Conservation (phyloP, 2,329 filamentous ascomycete species). For the Ophiocordyceps robertsii region DNA sequence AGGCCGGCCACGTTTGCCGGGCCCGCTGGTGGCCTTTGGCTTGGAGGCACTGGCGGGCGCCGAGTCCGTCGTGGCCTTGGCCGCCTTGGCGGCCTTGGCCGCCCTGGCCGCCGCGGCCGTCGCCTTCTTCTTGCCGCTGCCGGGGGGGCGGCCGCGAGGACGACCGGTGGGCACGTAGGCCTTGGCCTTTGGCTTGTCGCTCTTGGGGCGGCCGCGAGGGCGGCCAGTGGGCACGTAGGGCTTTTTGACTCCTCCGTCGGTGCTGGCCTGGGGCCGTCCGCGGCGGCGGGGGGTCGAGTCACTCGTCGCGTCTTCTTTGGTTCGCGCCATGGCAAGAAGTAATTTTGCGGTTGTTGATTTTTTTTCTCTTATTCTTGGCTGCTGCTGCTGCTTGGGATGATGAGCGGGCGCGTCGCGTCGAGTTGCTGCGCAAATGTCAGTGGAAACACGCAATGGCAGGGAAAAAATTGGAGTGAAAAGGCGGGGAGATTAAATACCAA, state of each 20-base stretch:
- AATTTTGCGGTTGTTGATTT: background rate
- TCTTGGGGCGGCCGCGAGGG: conserved; percentile 29
- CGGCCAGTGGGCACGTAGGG: conserved; percentile 22
- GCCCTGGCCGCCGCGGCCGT: background rate
- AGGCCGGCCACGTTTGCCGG: conserved; percentile 16
- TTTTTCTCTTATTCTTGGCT: too few relatives aligned
- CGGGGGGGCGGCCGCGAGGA: conserved; percentile 34
- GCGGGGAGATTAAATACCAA: background rate
- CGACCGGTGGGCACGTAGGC: conserved; percentile 25
- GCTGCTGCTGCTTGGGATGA: too few relatives aligned
- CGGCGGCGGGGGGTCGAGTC: conserved; percentile 13
- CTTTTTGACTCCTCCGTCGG: conserved; percentile 26
- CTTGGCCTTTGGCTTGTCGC: conserved; percentile 15
- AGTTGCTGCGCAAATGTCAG: too few relatives aligned
- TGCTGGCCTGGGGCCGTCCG: conserved; percentile 7
- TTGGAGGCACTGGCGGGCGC: background rate
- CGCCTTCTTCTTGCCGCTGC: conserved; percentile 19
- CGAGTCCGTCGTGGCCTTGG: background rate
- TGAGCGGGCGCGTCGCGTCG: too few relatives aligned
- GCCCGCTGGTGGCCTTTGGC: conserved; percentile 2
- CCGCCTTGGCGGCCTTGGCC: background rate
- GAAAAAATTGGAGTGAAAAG: background rate
- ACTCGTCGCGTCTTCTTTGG: conserved; percentile 14
- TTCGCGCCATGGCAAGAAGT: conserved; percentile 14
- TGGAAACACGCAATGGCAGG: too few relatives aligned